Conservation (phyloP, 2,329 filamentous ascomycete species). For the Cladophialophora chaetospira region DNA sequence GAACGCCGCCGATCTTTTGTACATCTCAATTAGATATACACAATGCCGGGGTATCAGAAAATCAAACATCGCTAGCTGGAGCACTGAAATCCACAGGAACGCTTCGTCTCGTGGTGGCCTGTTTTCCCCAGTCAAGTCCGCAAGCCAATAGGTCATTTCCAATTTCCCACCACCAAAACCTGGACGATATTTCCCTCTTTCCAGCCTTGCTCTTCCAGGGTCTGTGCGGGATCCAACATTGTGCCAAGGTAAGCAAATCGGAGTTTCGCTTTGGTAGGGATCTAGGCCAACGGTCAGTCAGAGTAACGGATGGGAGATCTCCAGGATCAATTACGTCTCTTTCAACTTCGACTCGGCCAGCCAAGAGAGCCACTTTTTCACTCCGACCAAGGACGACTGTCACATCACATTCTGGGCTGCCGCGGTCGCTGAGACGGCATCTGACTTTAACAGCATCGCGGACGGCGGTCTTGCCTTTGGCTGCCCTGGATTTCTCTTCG, state of each 20-base stretch:
- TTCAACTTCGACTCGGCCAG: slow-evolving; percentile 64
- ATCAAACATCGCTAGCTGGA: neutral
- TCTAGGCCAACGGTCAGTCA: slow-evolving; percentile 44
- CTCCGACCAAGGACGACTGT: slow-evolving; percentile 58
- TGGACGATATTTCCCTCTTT: slow-evolving; percentile 74
- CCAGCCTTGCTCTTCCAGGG: slow-evolving; percentile 73
- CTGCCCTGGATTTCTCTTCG: slow-evolving; percentile 50
- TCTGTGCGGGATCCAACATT: slow-evolving; percentile 68
- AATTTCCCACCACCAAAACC: slow-evolving; percentile 60
- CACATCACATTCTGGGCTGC: slow-evolving; percentile 59
- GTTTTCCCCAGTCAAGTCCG: too few species aligned
- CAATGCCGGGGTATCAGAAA: slow-evolving; percentile 6
- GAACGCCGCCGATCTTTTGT: slow-evolving; percentile 11
- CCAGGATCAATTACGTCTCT: slow-evolving; percentile 20
- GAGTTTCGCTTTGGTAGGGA: slow-evolving; percentile 61
- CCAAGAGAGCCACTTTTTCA: slow-evolving; percentile 66
- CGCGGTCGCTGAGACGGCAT: slow-evolving; percentile 66
- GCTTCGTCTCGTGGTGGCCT: too few species aligned
- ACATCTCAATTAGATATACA: slow-evolving; percentile 17
- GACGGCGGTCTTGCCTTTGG: slow-evolving; percentile 61
- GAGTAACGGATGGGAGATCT: neutral
- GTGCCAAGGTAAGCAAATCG: slow-evolving; percentile 80
- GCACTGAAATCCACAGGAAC: neutral
- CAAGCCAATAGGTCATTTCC: neutral
- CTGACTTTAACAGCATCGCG: slow-evolving; percentile 60